Percentiles rank a stretch among this genome's conserved stretches.
phyloP scores from a whole-genome alignment of 345 rosid species.

The Lepidium aucheri region DNA sequence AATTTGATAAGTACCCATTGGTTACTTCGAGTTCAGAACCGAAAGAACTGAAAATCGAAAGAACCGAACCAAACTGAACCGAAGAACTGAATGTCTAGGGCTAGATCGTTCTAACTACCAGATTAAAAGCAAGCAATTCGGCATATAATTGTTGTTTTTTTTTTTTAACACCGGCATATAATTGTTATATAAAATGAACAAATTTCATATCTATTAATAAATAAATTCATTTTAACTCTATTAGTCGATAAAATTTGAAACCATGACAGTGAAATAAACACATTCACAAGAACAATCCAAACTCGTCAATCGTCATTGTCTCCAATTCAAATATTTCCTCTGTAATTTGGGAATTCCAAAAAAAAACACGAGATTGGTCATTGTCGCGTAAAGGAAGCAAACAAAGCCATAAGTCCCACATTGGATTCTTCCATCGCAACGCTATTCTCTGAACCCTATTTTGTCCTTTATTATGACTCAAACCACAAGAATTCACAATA shows the following conservation, averaged over 20 bases:
- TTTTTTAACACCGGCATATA: too few relatives aligned
- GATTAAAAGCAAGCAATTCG: too few relatives aligned
- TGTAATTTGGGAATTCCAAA: neutral
- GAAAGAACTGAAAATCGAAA: too few relatives aligned
- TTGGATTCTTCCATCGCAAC: slow-evolving; percentile 40
- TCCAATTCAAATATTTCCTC: neutral
- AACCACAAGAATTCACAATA: slow-evolving; percentile 17
- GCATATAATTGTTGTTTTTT: too few relatives aligned
- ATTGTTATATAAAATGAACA: too few relatives aligned
- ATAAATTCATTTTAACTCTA: neutral
- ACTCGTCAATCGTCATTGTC: neutral
- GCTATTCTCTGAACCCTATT: slow-evolving; percentile 21
- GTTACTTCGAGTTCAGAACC: too few relatives aligned
- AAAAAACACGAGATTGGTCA: slow-evolving; percentile 17
- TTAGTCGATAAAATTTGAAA: neutral
- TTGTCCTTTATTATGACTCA: slow-evolving; percentile 22
- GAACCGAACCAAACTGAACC: too few relatives aligned
- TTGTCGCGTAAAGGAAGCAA: slow-evolving; percentile 11
- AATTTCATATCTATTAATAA: too few relatives aligned
- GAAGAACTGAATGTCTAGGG: too few relatives aligned
- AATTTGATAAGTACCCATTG: too few relatives aligned
- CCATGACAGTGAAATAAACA: slow-evolving; percentile 11
- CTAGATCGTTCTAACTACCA: too few relatives aligned
- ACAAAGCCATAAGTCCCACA: slow-evolving; percentile 33
- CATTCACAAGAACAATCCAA: slow-evolving; percentile 17